phyloP scores from a whole-genome alignment of 2,329 filamentous ascomycete genomes.

The Triangularia setosa region DNA sequence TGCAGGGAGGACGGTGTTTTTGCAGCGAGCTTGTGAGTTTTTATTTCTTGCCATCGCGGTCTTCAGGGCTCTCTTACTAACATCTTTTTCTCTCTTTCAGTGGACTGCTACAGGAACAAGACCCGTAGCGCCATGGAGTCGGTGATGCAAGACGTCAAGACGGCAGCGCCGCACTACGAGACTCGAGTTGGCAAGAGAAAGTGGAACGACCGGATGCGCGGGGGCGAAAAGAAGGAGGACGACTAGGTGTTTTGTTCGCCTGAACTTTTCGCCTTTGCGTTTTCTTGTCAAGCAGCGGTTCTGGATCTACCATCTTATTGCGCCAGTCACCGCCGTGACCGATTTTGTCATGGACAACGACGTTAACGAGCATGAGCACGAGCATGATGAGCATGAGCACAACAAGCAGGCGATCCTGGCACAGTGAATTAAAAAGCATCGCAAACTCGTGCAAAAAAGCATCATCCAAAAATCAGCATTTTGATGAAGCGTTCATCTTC shows the following conservation, averaged over 20 bases:
- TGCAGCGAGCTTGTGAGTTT: conserved; percentile 84
- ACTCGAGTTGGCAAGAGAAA: conserved; percentile 79
- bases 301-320: no score
- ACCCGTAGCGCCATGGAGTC: conserved; percentile 78
- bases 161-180: conserved; percentile 80
- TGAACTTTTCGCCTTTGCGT: background rate
- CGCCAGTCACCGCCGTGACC: no score
- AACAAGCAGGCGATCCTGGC: background rate
- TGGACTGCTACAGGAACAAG: conserved; percentile 93
- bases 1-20: conserved; percentile 77
- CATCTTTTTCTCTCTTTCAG: conserved; percentile 43
- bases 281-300: background rate
- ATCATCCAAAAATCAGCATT: background rate
- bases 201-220: conserved; percentile 57
- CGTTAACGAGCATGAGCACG: background rate
- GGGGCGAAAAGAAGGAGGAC: conserved; percentile 25
- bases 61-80: background rate
- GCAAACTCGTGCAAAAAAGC: no score
- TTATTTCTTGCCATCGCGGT: background rate
- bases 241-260: background rate
- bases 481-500: background rate
- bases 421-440: background rate
- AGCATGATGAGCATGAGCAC: background rate
- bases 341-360: background rate
- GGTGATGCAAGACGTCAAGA: conserved; percentile 68